A percentile compares a stretch with the other conserved stretches of the same genome.
Evolutionary conservation across 495 filamentous ascomycete genomes (phyloP).

Genomic region (Penicillium coffeae): DNA sequence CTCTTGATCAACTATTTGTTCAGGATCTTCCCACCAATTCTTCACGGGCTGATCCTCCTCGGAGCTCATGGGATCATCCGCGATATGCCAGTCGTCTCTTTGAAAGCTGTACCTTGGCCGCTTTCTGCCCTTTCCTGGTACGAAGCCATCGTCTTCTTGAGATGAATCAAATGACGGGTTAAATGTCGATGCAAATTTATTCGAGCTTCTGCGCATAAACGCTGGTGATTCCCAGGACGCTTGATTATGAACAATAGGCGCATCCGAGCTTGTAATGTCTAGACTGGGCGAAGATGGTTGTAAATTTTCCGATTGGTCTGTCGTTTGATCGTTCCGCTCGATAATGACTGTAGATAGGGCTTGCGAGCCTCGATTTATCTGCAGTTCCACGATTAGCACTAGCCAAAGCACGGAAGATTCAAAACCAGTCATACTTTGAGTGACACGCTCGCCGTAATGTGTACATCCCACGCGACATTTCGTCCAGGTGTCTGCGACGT

Average conservation of each 20-base stretch:
- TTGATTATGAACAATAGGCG: neutral
- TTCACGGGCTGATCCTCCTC: constrained; percentile 37
- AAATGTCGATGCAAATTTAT: constrained; percentile 57
- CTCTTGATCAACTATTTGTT: neutral
- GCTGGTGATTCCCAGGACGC: constrained; percentile 66
- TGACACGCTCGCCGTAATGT: constrained; percentile 52
- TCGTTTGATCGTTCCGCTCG: constrained; percentile 34
- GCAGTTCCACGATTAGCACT: constrained; percentile 1
- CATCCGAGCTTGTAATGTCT: constrained; percentile 5
- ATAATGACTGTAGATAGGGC: constrained; percentile 40
- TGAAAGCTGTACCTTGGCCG: constrained; percentile 66
- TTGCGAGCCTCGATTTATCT: constrained; percentile 35
- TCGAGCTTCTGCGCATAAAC: constrained; percentile 62
- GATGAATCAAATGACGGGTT: constrained; percentile 64
- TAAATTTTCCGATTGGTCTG: constrained; percentile 14
- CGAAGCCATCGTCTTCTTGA: constrained; percentile 60
- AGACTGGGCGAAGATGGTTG: constrained; percentile 27
- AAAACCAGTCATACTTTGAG: constrained; percentile 50
- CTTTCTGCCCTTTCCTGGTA: constrained; percentile 65
- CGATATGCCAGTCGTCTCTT: constrained; percentile 66
- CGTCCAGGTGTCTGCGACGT: constrained; percentile 57
- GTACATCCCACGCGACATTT: constrained; percentile 71
- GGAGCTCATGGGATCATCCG: constrained; percentile 63
- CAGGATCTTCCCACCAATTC: constrained; percentile 24
- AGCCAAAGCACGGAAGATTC: neutral